Percentiles rank a stretch among this genome's conserved stretches.
Evolutionary conservation across 2,329 filamentous ascomycete genomes (phyloP).

Genomic region (Diaporthe eres): DNA sequence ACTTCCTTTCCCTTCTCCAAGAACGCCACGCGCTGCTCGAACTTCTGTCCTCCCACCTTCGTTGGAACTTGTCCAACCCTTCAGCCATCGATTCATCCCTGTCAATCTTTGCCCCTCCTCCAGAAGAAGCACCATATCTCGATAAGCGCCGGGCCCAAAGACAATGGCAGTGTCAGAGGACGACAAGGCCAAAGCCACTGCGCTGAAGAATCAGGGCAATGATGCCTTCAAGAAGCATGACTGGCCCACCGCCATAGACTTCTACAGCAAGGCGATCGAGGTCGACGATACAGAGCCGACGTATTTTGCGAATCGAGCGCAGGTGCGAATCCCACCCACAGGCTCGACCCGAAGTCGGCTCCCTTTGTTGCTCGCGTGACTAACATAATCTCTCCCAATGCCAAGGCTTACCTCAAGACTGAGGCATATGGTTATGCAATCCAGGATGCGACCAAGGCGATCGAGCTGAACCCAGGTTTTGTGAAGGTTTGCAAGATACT

Average conservation of each 20-base stretch:
- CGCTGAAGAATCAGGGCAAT: conserved; percentile 94
- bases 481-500: conserved; percentile 77
- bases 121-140: not conserved
- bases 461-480: conserved; percentile 89
- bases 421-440: conserved; percentile 96
- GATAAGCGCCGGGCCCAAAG: conserved; percentile 19
- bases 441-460: conserved; percentile 88
- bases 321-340: conserved; percentile 70
- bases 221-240: conserved; percentile 91
- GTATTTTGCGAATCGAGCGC: conserved; percentile 94
- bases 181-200: conserved; percentile 79
- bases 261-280: conserved; percentile 90
- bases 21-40: conserved; percentile 19
- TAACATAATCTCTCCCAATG: conserved; percentile 50
- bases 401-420: conserved; percentile 94
- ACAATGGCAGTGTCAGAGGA: conserved; percentile 57
- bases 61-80: conserved; percentile 23
- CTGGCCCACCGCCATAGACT: conserved; percentile 85
- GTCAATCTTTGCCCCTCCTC: conserved; percentile 26
- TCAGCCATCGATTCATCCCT: conserved; percentile 22
- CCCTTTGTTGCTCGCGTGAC: conserved; percentile 58
- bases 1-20: not conserved
- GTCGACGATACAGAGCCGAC: conserved; percentile 86
- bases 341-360: conserved; percentile 41
- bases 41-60: conserved; percentile 9